These are phyloP conservation scores for Nicotiana benthamiana DNA, from an alignment of 257 asterid genomes.

Conservation along the genomic window DNA sequence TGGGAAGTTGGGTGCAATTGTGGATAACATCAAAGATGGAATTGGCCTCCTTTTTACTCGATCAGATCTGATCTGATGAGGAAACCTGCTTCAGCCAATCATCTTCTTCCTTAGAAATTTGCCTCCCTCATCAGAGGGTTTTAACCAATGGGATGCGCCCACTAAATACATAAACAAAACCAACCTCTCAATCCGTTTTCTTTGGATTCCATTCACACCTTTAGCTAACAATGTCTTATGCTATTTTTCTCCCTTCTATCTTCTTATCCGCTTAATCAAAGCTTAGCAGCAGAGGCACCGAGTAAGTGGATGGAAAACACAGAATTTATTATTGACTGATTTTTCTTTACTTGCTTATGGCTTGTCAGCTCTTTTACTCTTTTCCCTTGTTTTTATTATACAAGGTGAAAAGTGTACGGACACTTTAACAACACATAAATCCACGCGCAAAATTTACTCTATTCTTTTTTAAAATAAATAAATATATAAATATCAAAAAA, in stretches of 20 bases:
- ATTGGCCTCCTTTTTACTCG: constrained; percentile 13
- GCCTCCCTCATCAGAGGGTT: constrained; percentile 5
- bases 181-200: neutral
- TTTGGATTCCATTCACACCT: constrained; percentile 24
- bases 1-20: neutral
- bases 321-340: neutral
- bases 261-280: neutral
- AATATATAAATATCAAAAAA: too few species aligned
- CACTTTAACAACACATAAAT: too few species aligned
- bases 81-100: constrained; percentile 30
- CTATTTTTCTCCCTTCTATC: neutral
- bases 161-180: neutral
- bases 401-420: neutral
- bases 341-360: neutral
- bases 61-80: constrained; percentile 15
- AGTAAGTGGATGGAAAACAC: neutral
- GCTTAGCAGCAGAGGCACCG: neutral
- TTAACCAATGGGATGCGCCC: constrained; percentile 13
- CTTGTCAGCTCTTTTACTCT: neutral
- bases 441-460: too few species aligned
- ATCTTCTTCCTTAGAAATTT: constrained; percentile 9
- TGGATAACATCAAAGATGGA: constrained; percentile 26
- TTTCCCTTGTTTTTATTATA: neutral
- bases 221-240: neutral
- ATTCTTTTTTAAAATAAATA: too few species aligned